Conservation (phyloP, 768 basidiomycete genomes). For the Mycena kentingensis region DNA sequence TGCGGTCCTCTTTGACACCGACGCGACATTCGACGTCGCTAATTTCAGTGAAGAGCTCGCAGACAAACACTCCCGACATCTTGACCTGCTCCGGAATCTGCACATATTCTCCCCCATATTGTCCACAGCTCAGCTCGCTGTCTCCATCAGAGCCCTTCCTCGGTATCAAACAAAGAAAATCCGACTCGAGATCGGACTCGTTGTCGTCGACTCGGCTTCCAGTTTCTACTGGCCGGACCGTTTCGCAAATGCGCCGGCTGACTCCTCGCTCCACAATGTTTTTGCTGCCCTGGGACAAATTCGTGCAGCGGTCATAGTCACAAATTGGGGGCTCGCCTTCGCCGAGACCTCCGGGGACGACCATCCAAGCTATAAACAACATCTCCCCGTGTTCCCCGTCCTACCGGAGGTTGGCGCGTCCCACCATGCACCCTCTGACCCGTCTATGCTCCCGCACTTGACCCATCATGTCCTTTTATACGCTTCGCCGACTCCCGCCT, state of each 20-base stretch:
- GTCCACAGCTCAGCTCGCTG: constrained; percentile 68
- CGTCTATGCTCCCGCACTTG: constrained; percentile 12
- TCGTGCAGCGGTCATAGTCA: constrained; percentile 55
- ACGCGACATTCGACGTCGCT: constrained; percentile 60
- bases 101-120: constrained; percentile 73
- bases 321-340: constrained; percentile 61
- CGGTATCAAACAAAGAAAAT: constrained; percentile 49
- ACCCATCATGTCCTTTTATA: constrained; percentile 29
- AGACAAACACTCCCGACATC: constrained; percentile 24
- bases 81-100: constrained; percentile 51
- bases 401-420: constrained; percentile 25
- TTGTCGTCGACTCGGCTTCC: constrained; percentile 77
- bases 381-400: constrained; percentile 49
- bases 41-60: constrained; percentile 56
- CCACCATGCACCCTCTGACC: constrained; percentile 6
- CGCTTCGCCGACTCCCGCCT: constrained; percentile 9
- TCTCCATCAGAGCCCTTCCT: constrained; percentile 61
- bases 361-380: constrained; percentile 57
- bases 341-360: constrained; percentile 28
- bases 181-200: constrained; percentile 60
- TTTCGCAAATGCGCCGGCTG: constrained; percentile 38
- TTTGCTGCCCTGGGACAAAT: constrained; percentile 49
- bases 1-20: constrained; percentile 71
- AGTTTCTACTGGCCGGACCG: constrained; percentile 80
- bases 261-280: constrained; percentile 53